Base-by-base conservation (phyloP, 352 stramenopile genomes). In the Pythium monospermum region DNA sequence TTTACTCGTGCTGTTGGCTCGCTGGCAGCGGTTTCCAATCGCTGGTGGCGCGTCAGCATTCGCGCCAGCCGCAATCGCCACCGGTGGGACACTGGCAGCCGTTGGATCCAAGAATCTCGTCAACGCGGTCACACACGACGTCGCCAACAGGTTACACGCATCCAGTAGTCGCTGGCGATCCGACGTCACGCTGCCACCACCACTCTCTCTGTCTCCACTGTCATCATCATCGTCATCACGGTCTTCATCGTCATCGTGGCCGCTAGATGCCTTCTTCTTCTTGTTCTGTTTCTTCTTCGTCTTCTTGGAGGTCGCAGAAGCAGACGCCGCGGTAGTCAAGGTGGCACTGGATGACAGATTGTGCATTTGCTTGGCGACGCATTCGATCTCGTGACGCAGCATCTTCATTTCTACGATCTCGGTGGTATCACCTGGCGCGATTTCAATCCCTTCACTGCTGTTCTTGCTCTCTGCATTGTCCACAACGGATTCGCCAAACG, bases 401-500 rank as follows among this genome's bases (percentile, higher is more conserved):
- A 78, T 83, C 50, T 91, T 91, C 70, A 91, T 85, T 41, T 84
- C 71, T 13, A 77, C 58, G 6, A 87, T 53, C 18, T 87, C 69
- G 1, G 71, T 59, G 2, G 72, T 47, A n/a, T 87, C 74, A 4
- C 58, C 69, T 1, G 56, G 64, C 40, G 81, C 66, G 27, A 66
- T 31, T 4, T 61, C 52, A 19, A 53, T 49, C 19, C 32, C 33
- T 8, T 23, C 10, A n/a, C 31, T n/a, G n/a, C n/a, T n/a, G n/a
- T n/a, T n/a, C n/a, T n/a, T n/a, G n/a, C n/a, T n/a, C 30, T 35
- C 30, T 8, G 30, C 30, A 13, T 35, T 13, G 7, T 8, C 13
- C 30, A 35, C 13, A 8, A 35, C 13, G 7, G 30, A 8, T 13
- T 35, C 30, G 30, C 7, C 40, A 25, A 10, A 12, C 11, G 26